Base-by-base conservation (phyloP, 306 rosid genomes). In the Vigna reflexopilosa region DNA sequence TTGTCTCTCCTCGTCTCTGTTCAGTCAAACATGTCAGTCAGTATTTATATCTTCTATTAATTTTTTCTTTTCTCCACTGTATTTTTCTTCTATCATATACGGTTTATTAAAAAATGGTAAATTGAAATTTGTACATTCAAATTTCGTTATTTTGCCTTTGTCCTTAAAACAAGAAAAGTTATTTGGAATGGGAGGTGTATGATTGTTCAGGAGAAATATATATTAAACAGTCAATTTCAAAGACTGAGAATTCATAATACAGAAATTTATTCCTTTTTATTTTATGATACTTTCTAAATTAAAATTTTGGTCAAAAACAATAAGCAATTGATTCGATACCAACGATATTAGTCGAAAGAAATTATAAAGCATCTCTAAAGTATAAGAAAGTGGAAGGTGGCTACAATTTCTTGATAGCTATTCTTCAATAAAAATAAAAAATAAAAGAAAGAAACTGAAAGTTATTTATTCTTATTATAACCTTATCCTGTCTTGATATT, bases 351-450 rank as follows among this genome's bases (percentile, higher is more conserved):
- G 58, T 59, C 32, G 30, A 45, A 74, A n/a, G 12, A 74, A 32
- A 30, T 3, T 1, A 17, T 6, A 10, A 28, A 74, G 72, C 72
- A 75, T 62, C 61, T 61, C 61, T 48, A 47, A 61, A 73, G 78
- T 44, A 16, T 26, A 30, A 54, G 19, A 22, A 12, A 74, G 45
- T 45, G 69, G 79, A 59, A 61, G 49, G 61, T 45, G 44, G 59
- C 70, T 61, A 26, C 70, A 28, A 19, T 45, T 57, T 75, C 47
- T 44, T 24, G 3, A 19, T 32, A 17, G 11, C 19, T 13, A 59
- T 74, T 22, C 48, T 45, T 49, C 45, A 26, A 52, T 3, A 9
- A 20, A 55, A 55, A 56, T 56, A 22, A 22, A 22, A 22, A 56
- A 56, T 56, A 20, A 56, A 56, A 22, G 15, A 5, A 20, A 22